Evolutionary conservation across 2,329 filamentous ascomycete genomes (phyloP).

Genomic region (Aureobasidium lini): DNA sequence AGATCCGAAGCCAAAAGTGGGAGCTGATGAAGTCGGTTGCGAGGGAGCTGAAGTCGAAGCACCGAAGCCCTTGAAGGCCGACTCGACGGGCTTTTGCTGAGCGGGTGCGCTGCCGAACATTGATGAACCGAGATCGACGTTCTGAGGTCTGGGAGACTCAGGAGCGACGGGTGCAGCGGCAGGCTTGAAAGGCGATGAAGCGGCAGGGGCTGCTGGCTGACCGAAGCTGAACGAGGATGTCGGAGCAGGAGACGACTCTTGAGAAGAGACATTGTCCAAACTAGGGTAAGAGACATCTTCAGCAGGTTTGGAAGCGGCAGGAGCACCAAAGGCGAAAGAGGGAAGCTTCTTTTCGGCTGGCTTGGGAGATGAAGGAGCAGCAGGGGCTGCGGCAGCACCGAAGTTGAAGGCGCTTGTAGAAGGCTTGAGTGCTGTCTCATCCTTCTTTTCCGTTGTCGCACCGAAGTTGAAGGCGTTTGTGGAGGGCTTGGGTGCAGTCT

Average conservation of each 20-base stretch:
- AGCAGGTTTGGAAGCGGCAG: not conserved
- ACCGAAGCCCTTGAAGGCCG: slow-evolving; percentile 8
- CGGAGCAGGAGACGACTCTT: not conserved
- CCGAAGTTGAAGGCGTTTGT: not conserved
- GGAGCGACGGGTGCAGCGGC: not conserved
- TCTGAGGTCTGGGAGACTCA: not conserved
- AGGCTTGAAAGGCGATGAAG: slow-evolving; percentile 5
- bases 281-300: not conserved
- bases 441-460: not conserved
- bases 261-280: not conserved
- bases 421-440: not conserved
- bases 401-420: not conserved
- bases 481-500: not conserved
- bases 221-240: not conserved
- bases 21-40: not conserved
- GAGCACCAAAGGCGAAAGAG: not conserved
- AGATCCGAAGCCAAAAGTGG: not conserved
- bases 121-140: not conserved
- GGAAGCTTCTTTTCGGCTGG: slow-evolving; percentile 9
- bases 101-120: not conserved
- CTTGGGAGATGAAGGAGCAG: slow-evolving; percentile 9
- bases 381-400: not conserved
- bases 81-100: slow-evolving; percentile 2
- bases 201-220: not conserved
- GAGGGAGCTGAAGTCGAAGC: not conserved